Evolutionary conservation across 2,329 filamentous ascomycete genomes (phyloP), one percentile per base, ranked within the genome.

Genomic region (Sordariomycetes sp.): DNA sequence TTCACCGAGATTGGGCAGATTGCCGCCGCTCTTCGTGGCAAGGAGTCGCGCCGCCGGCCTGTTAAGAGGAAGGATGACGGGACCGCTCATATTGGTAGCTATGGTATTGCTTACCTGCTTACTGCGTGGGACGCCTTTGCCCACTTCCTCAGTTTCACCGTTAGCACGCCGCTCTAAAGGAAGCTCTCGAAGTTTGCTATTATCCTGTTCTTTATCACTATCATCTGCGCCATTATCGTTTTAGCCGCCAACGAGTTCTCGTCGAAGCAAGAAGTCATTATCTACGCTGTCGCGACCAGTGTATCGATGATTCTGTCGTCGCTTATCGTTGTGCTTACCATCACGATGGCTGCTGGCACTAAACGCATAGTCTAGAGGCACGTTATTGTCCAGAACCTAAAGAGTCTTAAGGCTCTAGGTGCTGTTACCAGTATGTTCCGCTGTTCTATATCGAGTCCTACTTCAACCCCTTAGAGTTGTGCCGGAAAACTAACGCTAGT

Each of bases 101-200:
- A 69, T 60, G 54, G 70, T 34, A 62, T 73, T 57, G 70, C 72
- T 1, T 73, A 69, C 70, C 65, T 65, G 0, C 61, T 74, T 34
- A 76, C 74, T 6, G 62, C 67, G 10, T 65, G 65, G 8, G 67
- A 70, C 58, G 70, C 70, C n/a, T 62, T 70, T 54, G 73, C 73
- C 20, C 70, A 74, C 61, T 76, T 80, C 65, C 77, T 81, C 55
- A 79, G 74, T 53, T 67, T 75, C 60, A 72, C 69, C 40, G 71
- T 82, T 35, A 86, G 86, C 43, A 89, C 86, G 16, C 86, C 86
- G 1, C 74, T 90, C 35, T 85, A 88, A 68, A 80, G 79, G 63
- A 88, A 86, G 67, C 72, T 89, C 54, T 86, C 83, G 65, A 85
- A 87, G 69, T 79, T 90, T 59, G 86, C 86, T 6, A 78, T 88